Base-by-base conservation (phyloP, 805 yeast species). In the Brettanomyces custersianus region DNA sequence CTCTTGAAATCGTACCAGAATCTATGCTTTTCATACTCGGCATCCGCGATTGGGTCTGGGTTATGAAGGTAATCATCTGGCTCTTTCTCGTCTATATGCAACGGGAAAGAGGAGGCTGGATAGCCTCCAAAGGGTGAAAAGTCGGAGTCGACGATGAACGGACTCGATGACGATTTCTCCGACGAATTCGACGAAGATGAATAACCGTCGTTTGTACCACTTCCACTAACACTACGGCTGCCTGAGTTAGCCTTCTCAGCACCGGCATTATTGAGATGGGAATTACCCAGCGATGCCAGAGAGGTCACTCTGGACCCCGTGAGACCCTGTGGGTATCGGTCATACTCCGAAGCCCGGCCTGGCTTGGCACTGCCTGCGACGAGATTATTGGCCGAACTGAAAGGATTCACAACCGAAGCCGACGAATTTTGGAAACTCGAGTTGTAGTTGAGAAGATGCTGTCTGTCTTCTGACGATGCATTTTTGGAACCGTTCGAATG, bases 81-180 rank as follows among this genome's bases (percentile, higher is more conserved):
- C 59, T 90, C 98, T 59, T 85, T 85, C 48, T 90, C 97, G 40
- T 90, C 96, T 44, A 92, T 77, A 47, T 74, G 80, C 39, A 90
- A 64, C 1, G 98, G 98, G 63, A 90, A 90, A 4, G 86, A 77
- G 13, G 87, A 69, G 7, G 95, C 94, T 1, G 98, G 97, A 58
- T 84, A 90, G 12, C 97, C 97, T 35, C 97, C 98, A 62, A 90
- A 90, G 3, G 97, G 98, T 33, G 83, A 75, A 45, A 78, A 77
- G 50, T 81, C 92, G 17, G 77, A 70, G 49, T 69, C 77, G 28
- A 64, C 66, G 33, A 68, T 40, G 44, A 67, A 67, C 11, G 73
- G 73, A 32, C 54, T 49, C 15, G 54, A 48, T 1, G 53, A 47
- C 8, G 39, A 29, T 24, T 47, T 43, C 20, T 46, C 51, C 25